These are phyloP conservation scores for Delphinella strobiligena DNA, from an alignment of 2,329 filamentous ascomycete species.

Conservation along the genomic window DNA sequence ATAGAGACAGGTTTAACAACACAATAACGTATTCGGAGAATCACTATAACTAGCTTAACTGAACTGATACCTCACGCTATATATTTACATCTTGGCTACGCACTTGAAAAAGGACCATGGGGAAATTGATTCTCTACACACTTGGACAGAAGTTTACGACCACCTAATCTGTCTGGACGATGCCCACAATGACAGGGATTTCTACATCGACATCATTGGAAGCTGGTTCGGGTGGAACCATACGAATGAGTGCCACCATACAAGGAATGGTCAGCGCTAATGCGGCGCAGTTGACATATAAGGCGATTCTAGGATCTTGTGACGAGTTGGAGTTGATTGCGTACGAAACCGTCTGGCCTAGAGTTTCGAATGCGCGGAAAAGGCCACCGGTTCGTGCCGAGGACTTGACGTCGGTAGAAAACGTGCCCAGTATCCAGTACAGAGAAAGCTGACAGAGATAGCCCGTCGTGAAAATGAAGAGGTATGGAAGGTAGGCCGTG, in stretches of 20 bases:
- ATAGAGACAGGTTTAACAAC: no score
- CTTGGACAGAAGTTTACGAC: no score
- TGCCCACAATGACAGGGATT: neutral
- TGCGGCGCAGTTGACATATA: neutral
- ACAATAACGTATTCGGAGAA: no score
- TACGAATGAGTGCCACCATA: neutral
- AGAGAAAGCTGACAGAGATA: conserved; percentile 16
- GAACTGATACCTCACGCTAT: no score
- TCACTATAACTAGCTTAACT: no score
- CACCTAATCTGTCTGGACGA: no score
- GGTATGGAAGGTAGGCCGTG: conserved; percentile 14
- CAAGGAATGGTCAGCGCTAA: neutral
- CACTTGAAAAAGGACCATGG: no score
- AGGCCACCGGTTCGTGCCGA: conserved; percentile 19
- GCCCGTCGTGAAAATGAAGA: conserved; percentile 15
- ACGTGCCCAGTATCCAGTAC: conserved; percentile 27
- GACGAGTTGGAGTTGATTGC: neutral
- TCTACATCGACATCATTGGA: neutral
- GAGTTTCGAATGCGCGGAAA: conserved; percentile 27
- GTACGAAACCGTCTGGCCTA: conserved; percentile 27
- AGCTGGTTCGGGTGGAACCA: neutral
- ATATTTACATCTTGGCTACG: no score
- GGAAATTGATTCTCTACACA: no score
- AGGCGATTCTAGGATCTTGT: neutral
- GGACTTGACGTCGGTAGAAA: conserved; percentile 23